Evolutionary conservation across 441 rosid genomes (phyloP), one percentile per base, ranked within the genome.

Genomic region (Pelargonium australe): DNA sequence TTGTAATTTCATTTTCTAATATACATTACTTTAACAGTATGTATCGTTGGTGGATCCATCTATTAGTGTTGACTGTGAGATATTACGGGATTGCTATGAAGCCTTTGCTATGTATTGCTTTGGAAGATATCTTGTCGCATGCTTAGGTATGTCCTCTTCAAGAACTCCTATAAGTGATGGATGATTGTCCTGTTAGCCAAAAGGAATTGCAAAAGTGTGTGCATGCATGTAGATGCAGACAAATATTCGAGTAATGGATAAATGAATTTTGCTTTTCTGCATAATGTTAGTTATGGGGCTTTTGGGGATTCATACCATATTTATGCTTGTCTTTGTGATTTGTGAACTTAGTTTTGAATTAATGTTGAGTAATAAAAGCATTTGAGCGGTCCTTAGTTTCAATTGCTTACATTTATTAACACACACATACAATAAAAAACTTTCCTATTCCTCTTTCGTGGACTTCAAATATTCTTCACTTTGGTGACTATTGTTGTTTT

Each of bases 21-120:
- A 20, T 69, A 16, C 37, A 40, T 72, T 70, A 0, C 72, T 68
- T 71, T 78, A 44, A 72, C 91, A 95, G 99, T 86, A 92, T 81
- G 89, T 87, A 53, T 95, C 99, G 1, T 80, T 95, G 87, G 88
- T 87, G 83, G 75, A 90, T 72, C 97, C 99, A 75, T 81, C 97
- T 68, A 84, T 89, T 71, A 89, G 98, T 78, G 94, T 95, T 80
- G 91, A 95, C 73, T 80, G 88, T 73, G 97, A 81, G 77, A 92
- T 91, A 79, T 87, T 95, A 43, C 88, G 99, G 75, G 99, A 95
- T 82, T 86, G 99, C 86, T 95, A 95, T 71, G 99, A 94, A 76
- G 88, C 97, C 70, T 94, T 94, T 76, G 99, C 99, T 76, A 92
- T 95, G 98, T 95, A 95, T 87, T 95, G 99, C 88, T 95, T 95